Evolutionary conservation across 352 stramenopile species (phyloP).

Genomic region (Peronospora tabacina): DNA sequence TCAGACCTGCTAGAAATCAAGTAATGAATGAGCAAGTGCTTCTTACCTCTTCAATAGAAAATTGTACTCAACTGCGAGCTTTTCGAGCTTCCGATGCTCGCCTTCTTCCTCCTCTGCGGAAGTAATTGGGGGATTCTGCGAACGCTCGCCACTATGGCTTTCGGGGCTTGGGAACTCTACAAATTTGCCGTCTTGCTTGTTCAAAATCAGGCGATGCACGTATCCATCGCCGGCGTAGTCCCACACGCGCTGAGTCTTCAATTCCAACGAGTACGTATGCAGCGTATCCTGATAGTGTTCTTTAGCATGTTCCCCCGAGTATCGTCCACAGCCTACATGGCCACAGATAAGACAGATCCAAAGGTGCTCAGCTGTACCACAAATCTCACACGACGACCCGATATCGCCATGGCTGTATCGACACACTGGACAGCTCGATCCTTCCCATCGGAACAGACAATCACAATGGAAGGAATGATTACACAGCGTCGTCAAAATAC

Average conservation of each 20-base stretch:
- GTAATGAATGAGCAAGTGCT: background rate
- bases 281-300: conserved; percentile 90
- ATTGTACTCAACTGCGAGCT: conserved; percentile 94
- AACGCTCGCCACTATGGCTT: conserved; percentile 55
- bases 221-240: conserved; percentile 91
- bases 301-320: conserved; percentile 92
- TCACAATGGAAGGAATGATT: conserved; percentile 98
- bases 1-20: background rate
- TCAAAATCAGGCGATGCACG: conserved; percentile 82
- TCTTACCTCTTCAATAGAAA: conserved; percentile 89
- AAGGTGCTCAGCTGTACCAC: conserved; percentile 89
- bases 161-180: conserved; percentile 91
- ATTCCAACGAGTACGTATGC: conserved; percentile 93
- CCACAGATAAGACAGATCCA: conserved; percentile 97
- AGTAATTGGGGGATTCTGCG: conserved; percentile 54
- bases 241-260: conserved; percentile 94
- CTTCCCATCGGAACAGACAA: conserved; percentile 92
- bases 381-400: conserved; percentile 90
- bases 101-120: conserved; percentile 85
- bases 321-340: conserved; percentile 93
- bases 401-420: conserved; percentile 93
- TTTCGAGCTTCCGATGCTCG: conserved; percentile 93
- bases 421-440: conserved; percentile 94
- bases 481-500: conserved; percentile 94
- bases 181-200: conserved; percentile 92